These are phyloP conservation scores for Eucalyptus shirleyi DNA, from an alignment of 345 rosid species.

Conservation along the genomic window DNA sequence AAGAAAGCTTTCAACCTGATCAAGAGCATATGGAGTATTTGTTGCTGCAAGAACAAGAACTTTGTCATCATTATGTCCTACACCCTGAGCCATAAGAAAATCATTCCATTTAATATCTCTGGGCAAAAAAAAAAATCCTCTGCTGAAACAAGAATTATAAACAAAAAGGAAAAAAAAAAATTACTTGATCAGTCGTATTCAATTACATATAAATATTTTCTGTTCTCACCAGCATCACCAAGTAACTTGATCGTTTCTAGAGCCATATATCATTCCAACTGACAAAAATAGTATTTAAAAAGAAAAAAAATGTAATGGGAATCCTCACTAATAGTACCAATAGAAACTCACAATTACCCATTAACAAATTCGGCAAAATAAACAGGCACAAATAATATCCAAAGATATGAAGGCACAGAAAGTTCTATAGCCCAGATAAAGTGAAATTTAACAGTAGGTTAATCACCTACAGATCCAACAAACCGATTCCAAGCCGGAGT, in stretches of 20 bases:
- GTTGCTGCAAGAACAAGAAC: slow-evolving; percentile 97
- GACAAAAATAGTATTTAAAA: background rate
- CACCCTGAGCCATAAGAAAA: slow-evolving; percentile 41
- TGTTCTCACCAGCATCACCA: background rate
- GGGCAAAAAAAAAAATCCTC: background rate
- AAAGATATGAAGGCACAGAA: background rate
- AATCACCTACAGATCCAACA: background rate
- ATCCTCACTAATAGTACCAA: background rate
- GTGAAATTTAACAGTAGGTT: background rate
- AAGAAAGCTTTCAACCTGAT: slow-evolving; percentile 42
- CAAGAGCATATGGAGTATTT: slow-evolving; percentile 87
- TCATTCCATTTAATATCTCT: background rate
- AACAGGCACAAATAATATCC: background rate
- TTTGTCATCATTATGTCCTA: slow-evolving; percentile 79
- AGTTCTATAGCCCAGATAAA: background rate
- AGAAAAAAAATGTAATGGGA: background rate
- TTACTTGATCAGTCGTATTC: background rate
- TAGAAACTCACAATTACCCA: background rate
- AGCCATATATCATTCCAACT: background rate
- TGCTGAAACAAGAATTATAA: background rate
- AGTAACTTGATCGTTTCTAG: background rate
- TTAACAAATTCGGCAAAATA: background rate
- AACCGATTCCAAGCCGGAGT: background rate
- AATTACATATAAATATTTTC: background rate
- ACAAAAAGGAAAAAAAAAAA: background rate